phyloP scores from a whole-genome alignment of 2,329 filamentous ascomycete species.

The Colletotrichum spinosum region DNA sequence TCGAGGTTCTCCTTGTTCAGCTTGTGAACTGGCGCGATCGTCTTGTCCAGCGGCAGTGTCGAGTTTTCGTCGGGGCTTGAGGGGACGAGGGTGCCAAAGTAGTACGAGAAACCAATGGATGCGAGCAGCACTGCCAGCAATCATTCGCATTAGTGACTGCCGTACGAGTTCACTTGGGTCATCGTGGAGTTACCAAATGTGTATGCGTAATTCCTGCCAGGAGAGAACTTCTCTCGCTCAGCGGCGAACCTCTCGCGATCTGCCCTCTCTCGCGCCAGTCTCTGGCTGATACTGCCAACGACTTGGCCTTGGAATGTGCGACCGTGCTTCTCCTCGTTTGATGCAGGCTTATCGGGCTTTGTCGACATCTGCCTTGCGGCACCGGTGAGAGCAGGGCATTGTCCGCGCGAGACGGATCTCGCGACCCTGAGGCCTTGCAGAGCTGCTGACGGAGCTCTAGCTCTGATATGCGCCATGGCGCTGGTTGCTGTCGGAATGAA shows the following conservation, averaged over 20 bases:
- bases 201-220: conserved; percentile 60
- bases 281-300: conserved; percentile 67
- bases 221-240: conserved; percentile 49
- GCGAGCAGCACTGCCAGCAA: conserved; percentile 60
- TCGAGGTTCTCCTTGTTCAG: conserved; percentile 72
- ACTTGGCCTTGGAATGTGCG: conserved; percentile 69
- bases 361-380: conserved; percentile 39
- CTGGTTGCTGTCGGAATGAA: conserved; percentile 7
- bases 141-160: conserved; percentile 20
- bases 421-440: conserved; percentile 45
- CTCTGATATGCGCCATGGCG: conserved; percentile 49
- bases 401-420: conserved; percentile 34
- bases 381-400: conserved; percentile 30
- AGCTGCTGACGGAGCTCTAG: conserved; percentile 45
- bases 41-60: conserved; percentile 68
- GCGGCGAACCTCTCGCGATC: conserved; percentile 63
- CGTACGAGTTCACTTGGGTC: background rate
- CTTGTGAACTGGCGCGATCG: conserved; percentile 66
- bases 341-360: conserved; percentile 37
- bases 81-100: conserved; percentile 67
- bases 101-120: conserved; percentile 66
- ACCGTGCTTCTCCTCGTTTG: conserved; percentile 52
- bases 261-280: conserved; percentile 65
- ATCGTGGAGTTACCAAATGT: conserved; percentile 62
- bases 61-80: conserved; percentile 64